Conservation (phyloP, 2,329 filamentous ascomycete genomes). For the Exophiala alcalophila region DNA sequence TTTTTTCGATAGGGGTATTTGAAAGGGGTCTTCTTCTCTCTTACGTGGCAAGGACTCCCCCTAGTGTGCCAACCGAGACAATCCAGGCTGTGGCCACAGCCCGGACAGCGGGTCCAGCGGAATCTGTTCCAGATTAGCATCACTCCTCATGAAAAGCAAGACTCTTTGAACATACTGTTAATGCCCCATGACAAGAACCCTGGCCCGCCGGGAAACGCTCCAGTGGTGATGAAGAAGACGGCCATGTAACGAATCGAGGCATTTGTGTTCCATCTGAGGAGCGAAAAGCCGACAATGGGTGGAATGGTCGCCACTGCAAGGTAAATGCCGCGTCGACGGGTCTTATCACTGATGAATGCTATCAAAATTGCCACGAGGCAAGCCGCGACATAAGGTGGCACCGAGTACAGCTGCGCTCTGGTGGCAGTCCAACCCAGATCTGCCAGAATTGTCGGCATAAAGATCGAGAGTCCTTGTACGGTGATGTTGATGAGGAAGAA, state of each 20-base stretch:
- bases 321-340: slow-evolving; percentile 73
- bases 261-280: slow-evolving; percentile 68
- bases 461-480: slow-evolving; percentile 42
- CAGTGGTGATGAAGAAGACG: slow-evolving; percentile 77
- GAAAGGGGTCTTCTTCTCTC: too few species aligned
- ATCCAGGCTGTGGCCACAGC: slow-evolving; percentile 73
- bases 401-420: slow-evolving; percentile 66
- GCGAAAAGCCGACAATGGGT: slow-evolving; percentile 69
- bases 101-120: slow-evolving; percentile 63
- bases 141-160: neutral
- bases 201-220: slow-evolving; percentile 84
- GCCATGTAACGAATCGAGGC: slow-evolving; percentile 68
- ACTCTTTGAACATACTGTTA: slow-evolving; percentile 62
- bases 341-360: slow-evolving; percentile 74
- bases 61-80: slow-evolving; percentile 73
- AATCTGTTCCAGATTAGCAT: slow-evolving; percentile 13
- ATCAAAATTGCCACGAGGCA: slow-evolving; percentile 65
- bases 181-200: slow-evolving; percentile 81
- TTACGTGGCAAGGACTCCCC: slow-evolving; percentile 74
- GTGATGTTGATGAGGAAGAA: slow-evolving; percentile 32
- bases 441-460: slow-evolving; percentile 40
- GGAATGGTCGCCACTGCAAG: slow-evolving; percentile 66
- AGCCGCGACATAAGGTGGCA: slow-evolving; percentile 71
- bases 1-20: slow-evolving; percentile 43
- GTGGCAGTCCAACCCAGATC: slow-evolving; percentile 46